Conservation (phyloP, 2,329 filamentous ascomycete species). For the Aspergillus novoparasiticus region DNA sequence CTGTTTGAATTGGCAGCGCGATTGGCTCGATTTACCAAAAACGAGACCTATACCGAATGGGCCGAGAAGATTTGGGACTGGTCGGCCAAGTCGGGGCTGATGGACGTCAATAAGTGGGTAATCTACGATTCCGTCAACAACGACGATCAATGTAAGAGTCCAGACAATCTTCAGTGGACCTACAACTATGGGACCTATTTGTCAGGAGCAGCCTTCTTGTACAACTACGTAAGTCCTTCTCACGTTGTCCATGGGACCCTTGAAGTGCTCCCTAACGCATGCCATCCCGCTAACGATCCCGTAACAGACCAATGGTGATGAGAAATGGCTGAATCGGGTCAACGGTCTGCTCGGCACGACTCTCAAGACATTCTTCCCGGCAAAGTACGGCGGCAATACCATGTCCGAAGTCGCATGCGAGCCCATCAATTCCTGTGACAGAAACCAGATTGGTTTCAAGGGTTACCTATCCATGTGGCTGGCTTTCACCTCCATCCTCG, state of each 20-base stretch:
- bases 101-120: slow-evolving; percentile 60
- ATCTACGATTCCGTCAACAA: slow-evolving; percentile 66
- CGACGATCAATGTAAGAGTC: slow-evolving; percentile 60
- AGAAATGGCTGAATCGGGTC: slow-evolving; percentile 57
- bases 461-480: slow-evolving; percentile 68
- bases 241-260: not conserved
- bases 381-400: slow-evolving; percentile 47
- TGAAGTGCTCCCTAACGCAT: not conserved
- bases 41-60: slow-evolving; percentile 64
- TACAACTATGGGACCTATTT: slow-evolving; percentile 65
- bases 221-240: slow-evolving; percentile 55
- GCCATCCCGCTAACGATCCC: not conserved
- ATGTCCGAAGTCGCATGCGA: slow-evolving; percentile 70
- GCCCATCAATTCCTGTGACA: slow-evolving; percentile 58
- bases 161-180: slow-evolving; percentile 65
- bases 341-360: slow-evolving; percentile 55
- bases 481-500: slow-evolving; percentile 59
- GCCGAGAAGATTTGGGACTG: slow-evolving; percentile 46
- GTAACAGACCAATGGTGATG: slow-evolving; percentile 49
- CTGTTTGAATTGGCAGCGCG: slow-evolving; percentile 78
- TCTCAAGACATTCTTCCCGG: slow-evolving; percentile 52
- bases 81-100: slow-evolving; percentile 56
- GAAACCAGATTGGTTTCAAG: slow-evolving; percentile 72
- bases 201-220: slow-evolving; percentile 64
- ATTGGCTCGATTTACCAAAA: slow-evolving; percentile 64